Percentiles rank a stretch among this genome's conserved stretches.
Conservation (phyloP, 441 rosid species). For the Brassica hybrid region DNA sequence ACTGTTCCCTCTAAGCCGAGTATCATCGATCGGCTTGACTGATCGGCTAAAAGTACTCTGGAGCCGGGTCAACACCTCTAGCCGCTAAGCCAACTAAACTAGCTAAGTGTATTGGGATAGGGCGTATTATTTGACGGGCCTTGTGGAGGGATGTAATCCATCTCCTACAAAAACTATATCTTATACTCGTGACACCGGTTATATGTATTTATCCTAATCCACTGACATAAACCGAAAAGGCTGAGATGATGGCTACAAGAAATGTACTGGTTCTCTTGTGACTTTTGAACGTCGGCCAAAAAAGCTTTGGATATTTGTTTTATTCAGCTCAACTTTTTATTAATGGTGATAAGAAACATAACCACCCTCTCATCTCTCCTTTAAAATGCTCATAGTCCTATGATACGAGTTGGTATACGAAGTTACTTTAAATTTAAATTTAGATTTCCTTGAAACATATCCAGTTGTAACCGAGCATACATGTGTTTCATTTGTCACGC, state of each 20-base stretch:
- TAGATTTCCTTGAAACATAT: too few relatives aligned
- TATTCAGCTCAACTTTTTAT: constrained; percentile 4
- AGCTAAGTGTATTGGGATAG: too few relatives aligned
- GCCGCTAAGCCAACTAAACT: too few relatives aligned
- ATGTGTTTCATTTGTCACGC: background rate
- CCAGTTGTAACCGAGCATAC: too few relatives aligned
- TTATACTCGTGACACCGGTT: constrained; percentile 37
- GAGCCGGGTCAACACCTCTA: too few relatives aligned
- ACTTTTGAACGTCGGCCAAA: constrained; percentile 15
- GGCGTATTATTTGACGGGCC: too few relatives aligned
- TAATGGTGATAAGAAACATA: background rate
- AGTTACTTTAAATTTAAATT: background rate
- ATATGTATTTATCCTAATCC: constrained; percentile 6
- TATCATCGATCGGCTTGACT: too few relatives aligned
- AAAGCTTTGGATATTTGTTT: background rate
- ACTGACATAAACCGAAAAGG: constrained; percentile 18
- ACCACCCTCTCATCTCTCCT: background rate
- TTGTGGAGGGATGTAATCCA: too few relatives aligned
- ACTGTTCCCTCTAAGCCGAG: too few relatives aligned
- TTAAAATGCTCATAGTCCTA: background rate
- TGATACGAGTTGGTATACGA: background rate
- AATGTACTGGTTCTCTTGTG: constrained; percentile 29
- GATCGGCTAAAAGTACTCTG: too few relatives aligned
- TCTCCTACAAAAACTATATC: too few relatives aligned
- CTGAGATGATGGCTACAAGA: constrained; percentile 24